Conservation (phyloP, 306 rosid species). For the Canavalia gladiata region DNA sequence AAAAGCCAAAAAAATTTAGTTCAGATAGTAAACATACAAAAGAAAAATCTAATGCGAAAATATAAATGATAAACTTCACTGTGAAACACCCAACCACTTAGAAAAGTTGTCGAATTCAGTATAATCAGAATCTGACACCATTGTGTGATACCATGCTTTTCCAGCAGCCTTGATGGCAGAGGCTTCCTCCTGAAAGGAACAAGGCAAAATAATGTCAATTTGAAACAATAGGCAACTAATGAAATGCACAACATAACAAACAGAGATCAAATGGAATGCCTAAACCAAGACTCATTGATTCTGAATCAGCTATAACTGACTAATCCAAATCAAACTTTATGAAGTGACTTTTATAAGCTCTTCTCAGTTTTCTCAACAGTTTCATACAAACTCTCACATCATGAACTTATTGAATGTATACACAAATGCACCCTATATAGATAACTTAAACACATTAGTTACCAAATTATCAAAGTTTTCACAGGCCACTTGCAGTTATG, state of each 20-base stretch:
- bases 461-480: background rate
- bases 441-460: background rate
- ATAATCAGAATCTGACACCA: constrained; percentile 90
- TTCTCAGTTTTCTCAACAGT: too few relatives aligned
- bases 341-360: too few relatives aligned
- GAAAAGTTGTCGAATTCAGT: constrained; percentile 80
- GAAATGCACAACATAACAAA: background rate
- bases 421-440: background rate
- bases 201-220: constrained; percentile 39
- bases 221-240: background rate
- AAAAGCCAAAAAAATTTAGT: constrained; percentile 24
- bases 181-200: constrained; percentile 72
- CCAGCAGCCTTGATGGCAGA: constrained; percentile 79
- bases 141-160: constrained; percentile 80
- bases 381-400: background rate
- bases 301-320: too few relatives aligned
- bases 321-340: too few relatives aligned
- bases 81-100: constrained; percentile 87
- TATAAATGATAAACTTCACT: constrained; percentile 53
- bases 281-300: background rate
- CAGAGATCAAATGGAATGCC: background rate
- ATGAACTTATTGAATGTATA: background rate
- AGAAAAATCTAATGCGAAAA: constrained; percentile 42
- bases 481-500: too few relatives aligned
- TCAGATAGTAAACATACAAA: constrained; percentile 17